Evolutionary conservation across 2,329 filamentous ascomycete genomes (phyloP), one percentile per base, ranked within the genome.

Genomic region (Exophiala bonariae): DNA sequence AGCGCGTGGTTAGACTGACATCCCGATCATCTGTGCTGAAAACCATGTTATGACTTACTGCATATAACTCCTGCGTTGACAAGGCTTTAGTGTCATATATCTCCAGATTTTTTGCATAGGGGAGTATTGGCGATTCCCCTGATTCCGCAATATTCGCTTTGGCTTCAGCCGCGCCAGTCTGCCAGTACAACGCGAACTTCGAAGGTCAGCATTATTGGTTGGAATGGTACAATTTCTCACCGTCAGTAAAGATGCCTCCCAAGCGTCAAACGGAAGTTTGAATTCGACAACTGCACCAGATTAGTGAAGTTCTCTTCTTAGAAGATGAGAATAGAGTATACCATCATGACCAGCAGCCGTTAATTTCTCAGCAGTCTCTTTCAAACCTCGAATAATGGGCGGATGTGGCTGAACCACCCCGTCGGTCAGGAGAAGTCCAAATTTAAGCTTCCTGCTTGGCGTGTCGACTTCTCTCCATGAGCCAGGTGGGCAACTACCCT

Each of bases 401-500:
- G 85, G 84, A 42, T 86, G 85, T 0, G 85, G 85, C 11, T 44
- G 71, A 2, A 85, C 82, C 41, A 82, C 71, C 10, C 76, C 79
- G 60, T 88, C 85, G 61, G 83, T 71, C 74, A 77, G 81, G 64
- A 87, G 71, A 22, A 87, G 75, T 2, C 71, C 84, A 44, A 88
- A 69, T 28, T 69, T 76, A n/a, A 86, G 62, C 31, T 54, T 57
- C 13, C 43, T 63, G 62, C 10, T 40, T 10, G 37, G 26, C 3
- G 35, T 8, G 6, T 33, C 20, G 5, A 52, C 20, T 8, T 55
- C 26, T 9, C 71, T 65, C 79, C 79, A 82, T 0, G 77, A 75
- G 3, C 81, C 72, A 1, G 76, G 76, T 13, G 49, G 48, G 30
- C 76, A 70, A 23, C 72, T 73, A 1, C 78, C 76, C 41, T 82